Percentiles rank a stretch among this genome's conserved stretches.
Conservation (phyloP, 129 eudicot genomes). For the Glebionis coronaria region DNA sequence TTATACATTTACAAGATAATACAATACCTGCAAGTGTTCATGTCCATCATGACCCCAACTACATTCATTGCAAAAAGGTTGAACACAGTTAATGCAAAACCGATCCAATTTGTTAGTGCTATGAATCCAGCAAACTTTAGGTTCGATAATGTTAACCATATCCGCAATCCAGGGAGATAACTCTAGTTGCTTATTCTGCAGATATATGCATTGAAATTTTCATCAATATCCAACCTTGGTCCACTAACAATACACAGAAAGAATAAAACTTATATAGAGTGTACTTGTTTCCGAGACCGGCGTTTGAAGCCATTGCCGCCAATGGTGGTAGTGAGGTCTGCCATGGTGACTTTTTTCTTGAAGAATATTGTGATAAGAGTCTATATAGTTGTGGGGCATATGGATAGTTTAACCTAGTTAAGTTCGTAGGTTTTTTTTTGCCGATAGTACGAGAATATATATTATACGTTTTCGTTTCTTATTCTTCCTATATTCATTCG, state of each 20-base stretch:
- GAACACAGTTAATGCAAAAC: slow-evolving; percentile 39
- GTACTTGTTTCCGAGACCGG: slow-evolving; percentile 10
- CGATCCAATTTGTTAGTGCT: slow-evolving; percentile 34
- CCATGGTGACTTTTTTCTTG: slow-evolving; percentile 1
- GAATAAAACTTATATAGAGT: not conserved
- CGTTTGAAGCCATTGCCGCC: slow-evolving; percentile 19
- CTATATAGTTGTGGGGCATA: slow-evolving; percentile 7
- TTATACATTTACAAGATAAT: not conserved
- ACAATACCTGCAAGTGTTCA: slow-evolving; percentile 33
- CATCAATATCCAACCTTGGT: slow-evolving; percentile 7
- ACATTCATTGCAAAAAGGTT: slow-evolving; percentile 40
- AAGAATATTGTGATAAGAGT: not conserved
- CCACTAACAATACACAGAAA: not conserved
- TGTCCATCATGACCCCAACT: slow-evolving; percentile 38
- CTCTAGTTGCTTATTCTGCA: slow-evolving; percentile 22
- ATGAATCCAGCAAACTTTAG: slow-evolving; percentile 31
- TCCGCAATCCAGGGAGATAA: slow-evolving; percentile 43
- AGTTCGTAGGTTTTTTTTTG: not conserved
- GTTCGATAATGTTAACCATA: slow-evolving; percentile 29
- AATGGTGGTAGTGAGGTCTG: not conserved
- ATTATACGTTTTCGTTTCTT: slow-evolving; percentile 15
- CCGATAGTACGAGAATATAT: slow-evolving; percentile 15
- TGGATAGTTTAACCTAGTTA: not conserved
- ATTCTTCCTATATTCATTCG: not conserved
- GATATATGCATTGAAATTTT: not conserved